Base-by-base conservation (phyloP, 1,284 basidiomycete species). In the Moesziomyces globuligerus region DNA sequence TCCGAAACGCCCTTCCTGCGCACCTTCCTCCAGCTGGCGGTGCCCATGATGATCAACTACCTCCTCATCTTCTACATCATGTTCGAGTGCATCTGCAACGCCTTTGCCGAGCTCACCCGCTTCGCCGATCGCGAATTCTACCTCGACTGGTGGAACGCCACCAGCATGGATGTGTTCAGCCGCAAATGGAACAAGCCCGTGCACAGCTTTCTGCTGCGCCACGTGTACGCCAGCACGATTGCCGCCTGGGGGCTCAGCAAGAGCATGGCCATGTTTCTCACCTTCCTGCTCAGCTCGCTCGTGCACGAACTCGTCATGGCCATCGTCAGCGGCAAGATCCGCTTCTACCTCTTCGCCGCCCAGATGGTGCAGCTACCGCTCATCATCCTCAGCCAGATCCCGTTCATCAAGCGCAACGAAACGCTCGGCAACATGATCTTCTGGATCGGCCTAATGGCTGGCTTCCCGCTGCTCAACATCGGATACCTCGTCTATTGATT, bases 61-160 rank as follows among this genome's bases (percentile, higher is more conserved):
- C 69, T 82, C 32, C 55, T 83, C 17, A 75, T 83, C 48, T 83
- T 83, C 58, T 83, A 81, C 61, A 75, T 83, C 66, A 81, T 83
- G 65, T 83, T 83, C 48, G 81, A 83, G 83, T 96, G 94, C 79
- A 94, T 98, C 59, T 95, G 93, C 84, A 95, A 96, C 79, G 93
- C 86, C 10, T 97, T 98, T 81, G 80, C 78, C 3, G 95, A 98
- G 83, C 48, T 80, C 7, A 82, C 81, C 2, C 90, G 89, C 90
- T 98, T 98, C 80, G 93, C 93, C 24, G 95, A 98, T 82, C 87
- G 95, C 39, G 91, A 94, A 74, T 98, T 98, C 83, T 98, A 98
- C 83, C 91, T 94, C 83, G 94, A 97, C 81, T 97, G 93, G 81
- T 98, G 95, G 95, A 98, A 98, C 84, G 92, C 92, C 1, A 93